Evolutionary conservation across 805 yeast species (phyloP), one percentile per base, ranked within the genome.

Genomic region (Brettanomyces naardenensis): DNA sequence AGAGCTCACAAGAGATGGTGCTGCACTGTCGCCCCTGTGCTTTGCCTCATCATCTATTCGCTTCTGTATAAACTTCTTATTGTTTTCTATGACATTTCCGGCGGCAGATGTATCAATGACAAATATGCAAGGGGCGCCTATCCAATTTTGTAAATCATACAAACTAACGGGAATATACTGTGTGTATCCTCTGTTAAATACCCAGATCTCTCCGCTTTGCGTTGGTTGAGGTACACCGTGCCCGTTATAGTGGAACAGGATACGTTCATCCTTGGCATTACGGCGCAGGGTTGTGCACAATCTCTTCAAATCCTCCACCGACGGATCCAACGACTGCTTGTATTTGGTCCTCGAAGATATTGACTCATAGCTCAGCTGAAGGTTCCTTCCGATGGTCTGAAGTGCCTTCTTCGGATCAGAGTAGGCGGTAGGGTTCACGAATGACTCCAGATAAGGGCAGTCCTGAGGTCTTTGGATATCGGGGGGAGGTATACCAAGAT

Each of bases 151-250:
- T 34, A 92, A 65, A 53, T 92, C 98, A 58, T 85, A 88, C n/a
- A 92, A 62, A 7, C 95, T 85, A 2, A 92, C 92, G 1, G 98
- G 98, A 41, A 92, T 92, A 57, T 92, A 92, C 62, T 92, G 98
- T 1, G 98, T 92, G 57, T 89, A 92, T 1, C 95, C 95, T 47
- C 97, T 68, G 59, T 92, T 92, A 65, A 92, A 92, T 9, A 92
- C 97, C 98, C 98, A 92, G 20, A 92, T 86, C 54, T 92, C 98
- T 19, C 98, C 98, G 33, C 89, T 77, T 26, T 87, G 78, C 0
- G 98, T 92, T 0, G 98, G 97, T 51, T 87, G 87, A 0, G 98
- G 98, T 2, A 92, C 98, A 19, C 98, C 98, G 55, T 92, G 98
- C 5, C 98, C 98, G 51, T 92, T 92, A 58, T 92, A 92, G 57